Conservation (phyloP, 2,329 filamentous ascomycete genomes). For the Tympanopsis confertula region DNA sequence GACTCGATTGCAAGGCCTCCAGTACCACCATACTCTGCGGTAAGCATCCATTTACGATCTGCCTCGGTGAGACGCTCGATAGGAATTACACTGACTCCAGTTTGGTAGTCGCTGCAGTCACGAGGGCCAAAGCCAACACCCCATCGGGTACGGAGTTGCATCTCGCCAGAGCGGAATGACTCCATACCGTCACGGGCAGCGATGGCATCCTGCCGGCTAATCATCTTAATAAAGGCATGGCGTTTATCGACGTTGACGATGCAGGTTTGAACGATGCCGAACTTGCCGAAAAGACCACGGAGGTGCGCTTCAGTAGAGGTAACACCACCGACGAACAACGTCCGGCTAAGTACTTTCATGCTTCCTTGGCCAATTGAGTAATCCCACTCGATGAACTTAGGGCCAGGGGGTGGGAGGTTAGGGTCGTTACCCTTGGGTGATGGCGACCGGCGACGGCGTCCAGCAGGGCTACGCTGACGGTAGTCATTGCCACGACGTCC, state of each 20-base stretch:
- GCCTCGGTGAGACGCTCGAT: slow-evolving; percentile 88
- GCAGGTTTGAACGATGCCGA: slow-evolving; percentile 85
- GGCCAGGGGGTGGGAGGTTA: slow-evolving; percentile 30
- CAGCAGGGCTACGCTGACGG: slow-evolving; percentile 74
- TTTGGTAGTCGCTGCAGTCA: slow-evolving; percentile 92
- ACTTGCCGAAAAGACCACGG: slow-evolving; percentile 67
- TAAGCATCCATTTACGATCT: slow-evolving; percentile 94
- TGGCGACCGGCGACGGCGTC: slow-evolving; percentile 55
- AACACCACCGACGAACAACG: slow-evolving; percentile 91
- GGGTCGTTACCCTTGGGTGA: slow-evolving; percentile 29
- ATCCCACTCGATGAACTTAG: slow-evolving; percentile 76
- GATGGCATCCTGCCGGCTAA: slow-evolving; percentile 75
- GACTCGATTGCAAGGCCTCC: slow-evolving; percentile 70
- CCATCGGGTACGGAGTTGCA: slow-evolving; percentile 81
- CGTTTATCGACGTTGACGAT: slow-evolving; percentile 98
- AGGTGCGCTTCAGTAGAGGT: slow-evolving; percentile 77
- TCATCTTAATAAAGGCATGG: slow-evolving; percentile 98
- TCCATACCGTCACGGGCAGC: slow-evolving; percentile 81
- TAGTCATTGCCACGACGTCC: slow-evolving; percentile 56
- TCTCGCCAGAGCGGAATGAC: slow-evolving; percentile 58
- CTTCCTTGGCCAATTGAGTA: slow-evolving; percentile 57
- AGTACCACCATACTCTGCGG: slow-evolving; percentile 83
- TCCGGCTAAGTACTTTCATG: slow-evolving; percentile 90
- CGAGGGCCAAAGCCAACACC: slow-evolving; percentile 93
- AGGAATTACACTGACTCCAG: slow-evolving; percentile 84